Percentiles rank a stretch among this genome's conserved stretches.
These are phyloP conservation scores for Picea mariana DNA, from an alignment of 83 land plant species.

Conservation along the genomic window DNA sequence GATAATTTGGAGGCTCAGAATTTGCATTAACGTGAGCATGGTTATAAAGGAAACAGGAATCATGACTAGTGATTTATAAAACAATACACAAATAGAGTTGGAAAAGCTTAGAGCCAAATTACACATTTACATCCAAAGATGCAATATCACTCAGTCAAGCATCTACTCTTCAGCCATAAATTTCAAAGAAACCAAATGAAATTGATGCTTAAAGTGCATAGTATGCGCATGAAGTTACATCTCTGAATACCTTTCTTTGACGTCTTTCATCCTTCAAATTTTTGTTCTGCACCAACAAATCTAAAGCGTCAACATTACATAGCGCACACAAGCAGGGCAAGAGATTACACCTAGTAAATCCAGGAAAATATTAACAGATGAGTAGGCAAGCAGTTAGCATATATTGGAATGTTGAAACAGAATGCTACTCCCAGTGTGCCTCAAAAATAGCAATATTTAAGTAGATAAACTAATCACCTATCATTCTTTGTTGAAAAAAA, in stretches of 20 bases:
- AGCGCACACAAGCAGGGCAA: too few species aligned
- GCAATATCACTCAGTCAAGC: background rate
- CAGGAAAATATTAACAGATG: background rate
- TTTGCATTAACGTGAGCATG: background rate
- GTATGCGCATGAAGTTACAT: background rate
- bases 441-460: background rate
- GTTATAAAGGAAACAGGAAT: background rate
- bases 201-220: background rate
- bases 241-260: constrained; percentile 4
- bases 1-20: background rate
- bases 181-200: background rate
- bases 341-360: background rate
- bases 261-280: constrained; percentile 1
- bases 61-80: background rate
- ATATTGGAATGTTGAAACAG: background rate
- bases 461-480: background rate
- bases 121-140: background rate
- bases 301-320: background rate
- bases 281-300: constrained; percentile 5
- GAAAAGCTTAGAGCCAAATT: background rate
- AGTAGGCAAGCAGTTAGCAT: background rate
- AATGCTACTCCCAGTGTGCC: background rate
- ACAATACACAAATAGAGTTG: background rate
- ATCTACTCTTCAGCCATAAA: background rate
- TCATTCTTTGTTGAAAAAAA: background rate